A percentile compares a stretch with the other conserved stretches of the same genome.
These are phyloP conservation scores for Magnusiomyces paraingens DNA, from an alignment of 1,139 yeast species.

Conservation along the genomic window DNA sequence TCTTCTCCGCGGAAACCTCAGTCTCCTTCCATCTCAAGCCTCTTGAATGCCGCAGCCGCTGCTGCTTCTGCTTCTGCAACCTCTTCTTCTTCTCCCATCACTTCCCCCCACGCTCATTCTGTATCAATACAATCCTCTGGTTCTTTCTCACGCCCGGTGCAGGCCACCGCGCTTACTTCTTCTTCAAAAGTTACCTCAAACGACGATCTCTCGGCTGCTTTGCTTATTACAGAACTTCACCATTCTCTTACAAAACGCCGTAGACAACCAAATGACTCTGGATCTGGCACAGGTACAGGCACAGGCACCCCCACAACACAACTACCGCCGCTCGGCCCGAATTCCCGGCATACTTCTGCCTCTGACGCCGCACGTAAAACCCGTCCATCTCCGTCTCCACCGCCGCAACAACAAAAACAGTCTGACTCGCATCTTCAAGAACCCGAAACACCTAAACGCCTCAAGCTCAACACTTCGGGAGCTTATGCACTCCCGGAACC, in stretches of 20 bases:
- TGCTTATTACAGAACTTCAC: conserved; percentile 29
- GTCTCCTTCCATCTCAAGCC: not conserved
- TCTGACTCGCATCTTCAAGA: conserved; percentile 1
- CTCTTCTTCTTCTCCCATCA: not conserved
- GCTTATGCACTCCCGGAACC: no score
- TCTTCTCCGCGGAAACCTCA: no score
- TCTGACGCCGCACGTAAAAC: conserved; percentile 6
- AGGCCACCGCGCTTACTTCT: not conserved
- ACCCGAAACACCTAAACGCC: not conserved
- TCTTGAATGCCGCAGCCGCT: not conserved
- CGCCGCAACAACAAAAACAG: not conserved
- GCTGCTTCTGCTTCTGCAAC: not conserved
- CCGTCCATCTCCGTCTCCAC: conserved; percentile 12
- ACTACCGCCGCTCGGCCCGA: conserved; percentile 5
- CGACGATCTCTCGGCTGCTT: conserved; percentile 25
- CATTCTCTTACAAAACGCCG: conserved; percentile 15
- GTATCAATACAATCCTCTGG: not conserved
- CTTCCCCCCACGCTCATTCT: not conserved
- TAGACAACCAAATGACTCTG: conserved; percentile 3
- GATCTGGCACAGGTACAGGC: conserved; percentile 2
- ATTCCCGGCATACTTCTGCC: not conserved
- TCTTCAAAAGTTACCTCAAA: conserved; percentile 8
- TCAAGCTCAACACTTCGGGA: no score
- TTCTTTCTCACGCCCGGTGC: not conserved
- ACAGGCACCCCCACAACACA: not conserved